These are phyloP conservation scores for Chlorella vulgaris DNA, from an alignment of 139 green algal species.

Conservation along the genomic window DNA sequence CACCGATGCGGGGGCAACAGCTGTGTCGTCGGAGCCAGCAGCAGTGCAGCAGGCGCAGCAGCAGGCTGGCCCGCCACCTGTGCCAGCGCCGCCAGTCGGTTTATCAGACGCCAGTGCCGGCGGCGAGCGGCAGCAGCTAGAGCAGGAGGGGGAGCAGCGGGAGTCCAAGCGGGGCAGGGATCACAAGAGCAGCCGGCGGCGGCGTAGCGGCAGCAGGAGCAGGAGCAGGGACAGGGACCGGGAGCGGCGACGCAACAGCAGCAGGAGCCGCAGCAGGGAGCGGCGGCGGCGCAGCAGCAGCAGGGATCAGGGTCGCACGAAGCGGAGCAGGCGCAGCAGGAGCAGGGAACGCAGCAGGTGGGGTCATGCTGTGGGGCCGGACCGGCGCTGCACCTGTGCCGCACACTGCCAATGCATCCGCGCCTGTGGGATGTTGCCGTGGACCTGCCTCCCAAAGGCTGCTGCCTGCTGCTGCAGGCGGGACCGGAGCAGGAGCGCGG, in stretches of 20 bases:
- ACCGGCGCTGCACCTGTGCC: background rate
- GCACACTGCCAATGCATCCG: background rate
- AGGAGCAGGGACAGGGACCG: background rate
- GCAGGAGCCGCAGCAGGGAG: background rate
- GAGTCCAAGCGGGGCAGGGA: background rate
- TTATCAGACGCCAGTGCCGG: background rate
- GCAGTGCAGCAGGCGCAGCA: too few relatives aligned
- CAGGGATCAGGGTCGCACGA: slow-evolving; percentile 19
- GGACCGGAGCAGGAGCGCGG: slow-evolving; percentile 4
- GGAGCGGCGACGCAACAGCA: background rate
- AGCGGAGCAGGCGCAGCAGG: slow-evolving; percentile 1
- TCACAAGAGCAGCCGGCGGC: background rate
- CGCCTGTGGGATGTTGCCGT: background rate
- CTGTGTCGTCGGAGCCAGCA: too few relatives aligned
- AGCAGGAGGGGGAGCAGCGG: background rate
- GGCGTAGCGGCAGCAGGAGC: slow-evolving; percentile 13
- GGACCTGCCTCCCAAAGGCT: background rate
- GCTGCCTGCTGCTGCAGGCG: background rate
- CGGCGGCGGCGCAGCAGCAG: slow-evolving; percentile 34
- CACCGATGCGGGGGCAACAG: background rate
- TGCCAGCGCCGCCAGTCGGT: background rate
- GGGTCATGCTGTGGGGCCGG: background rate
- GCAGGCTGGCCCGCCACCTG: slow-evolving; percentile 1
- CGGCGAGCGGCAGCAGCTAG: background rate
- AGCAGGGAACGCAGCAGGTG: background rate